Evolutionary conservation across 208 protist species (phyloP), one percentile per base, ranked within the genome.

Genomic region (Willaertia magna): DNA sequence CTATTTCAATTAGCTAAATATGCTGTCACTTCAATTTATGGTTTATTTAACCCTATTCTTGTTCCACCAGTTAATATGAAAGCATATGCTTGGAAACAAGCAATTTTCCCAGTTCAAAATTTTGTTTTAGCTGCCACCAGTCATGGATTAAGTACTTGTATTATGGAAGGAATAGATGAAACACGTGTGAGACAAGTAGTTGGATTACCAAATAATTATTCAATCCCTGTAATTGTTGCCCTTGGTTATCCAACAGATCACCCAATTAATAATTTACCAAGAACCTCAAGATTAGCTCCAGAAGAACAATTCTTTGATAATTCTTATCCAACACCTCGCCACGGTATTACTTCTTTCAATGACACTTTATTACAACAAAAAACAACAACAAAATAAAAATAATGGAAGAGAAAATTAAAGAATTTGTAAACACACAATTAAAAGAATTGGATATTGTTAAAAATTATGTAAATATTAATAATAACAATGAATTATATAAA

Each of bases 101-200:
- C 88, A 20, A 94, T 96, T 92, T 91, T 95, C 39, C 90, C 94
- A 16, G 94, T 90, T 14, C 94, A 91, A 1, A 93, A 88, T 1
- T 96, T 96, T 85, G 42, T 94, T 48, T 88, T 93, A 52, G 86
- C 93, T 39, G 90, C 89, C 40, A 92, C 91, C 16, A 90, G 92
- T 7, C 90, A 91, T 0, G 91, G 92, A 22, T 88, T 91, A 87
- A 86, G 92, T 74, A 95, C 93, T 76, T 91, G 89, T 74, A 88
- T 94, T 59, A 90, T 96, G 88, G 94, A 96, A 87, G 94, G 94
- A 14, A 92, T 95, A 83, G 94, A 96, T 85, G 93, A 95, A 59
- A 90, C 87, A 16, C 86, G 91, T 6, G 91, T 96, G 34, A 90
- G 92, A 86, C 42, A 86, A 9, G 90, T 93, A 0, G 88, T 93